These are phyloP conservation scores for Hysterium pulicare DNA, from an alignment of 2,329 filamentous ascomycete species.

Conservation along the genomic window DNA sequence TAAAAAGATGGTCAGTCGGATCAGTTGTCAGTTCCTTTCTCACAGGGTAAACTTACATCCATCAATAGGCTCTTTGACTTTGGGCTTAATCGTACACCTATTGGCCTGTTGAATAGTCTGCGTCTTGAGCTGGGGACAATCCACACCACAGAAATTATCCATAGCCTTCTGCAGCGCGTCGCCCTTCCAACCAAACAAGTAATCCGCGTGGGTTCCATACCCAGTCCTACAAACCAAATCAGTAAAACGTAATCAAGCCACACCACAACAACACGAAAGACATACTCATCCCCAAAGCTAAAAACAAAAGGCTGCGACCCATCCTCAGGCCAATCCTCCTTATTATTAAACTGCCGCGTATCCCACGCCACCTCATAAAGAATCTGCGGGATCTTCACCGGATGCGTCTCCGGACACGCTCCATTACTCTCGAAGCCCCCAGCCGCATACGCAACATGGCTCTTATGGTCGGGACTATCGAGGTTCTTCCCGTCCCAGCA, in stretches of 20 bases:
- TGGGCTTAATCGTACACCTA: slow-evolving; percentile 13
- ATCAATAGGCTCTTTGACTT: slow-evolving; percentile 17
- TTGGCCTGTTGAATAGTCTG: slow-evolving; percentile 14
- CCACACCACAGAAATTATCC: slow-evolving; percentile 11
- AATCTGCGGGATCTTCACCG: slow-evolving; percentile 15
- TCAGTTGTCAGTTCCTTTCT: not conserved
- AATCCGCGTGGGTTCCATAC: slow-evolving; percentile 12
- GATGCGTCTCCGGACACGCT: slow-evolving; percentile 12
- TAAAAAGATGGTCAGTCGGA: not conserved
- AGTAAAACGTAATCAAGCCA: not conserved
- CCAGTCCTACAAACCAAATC: slow-evolving; percentile 7
- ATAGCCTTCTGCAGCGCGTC: slow-evolving; percentile 14
- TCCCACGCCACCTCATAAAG: slow-evolving; percentile 17
- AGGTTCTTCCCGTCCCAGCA: slow-evolving; percentile 48
- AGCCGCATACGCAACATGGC: slow-evolving; percentile 35
- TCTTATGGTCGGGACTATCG: slow-evolving; percentile 54
- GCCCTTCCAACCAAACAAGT: slow-evolving; percentile 13
- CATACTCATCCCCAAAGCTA: slow-evolving; percentile 9
- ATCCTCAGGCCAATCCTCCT: slow-evolving; percentile 14
- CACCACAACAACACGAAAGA: not conserved
- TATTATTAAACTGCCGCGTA: slow-evolving; percentile 14
- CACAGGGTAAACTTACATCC: slow-evolving; percentile 6
- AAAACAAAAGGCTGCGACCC: slow-evolving; percentile 17
- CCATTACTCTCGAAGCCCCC: slow-evolving; percentile 7
- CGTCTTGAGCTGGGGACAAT: slow-evolving; percentile 11